These are phyloP conservation scores for Coriaria nepalensis DNA, from an alignment of 306 rosid species.

Conservation along the genomic window DNA sequence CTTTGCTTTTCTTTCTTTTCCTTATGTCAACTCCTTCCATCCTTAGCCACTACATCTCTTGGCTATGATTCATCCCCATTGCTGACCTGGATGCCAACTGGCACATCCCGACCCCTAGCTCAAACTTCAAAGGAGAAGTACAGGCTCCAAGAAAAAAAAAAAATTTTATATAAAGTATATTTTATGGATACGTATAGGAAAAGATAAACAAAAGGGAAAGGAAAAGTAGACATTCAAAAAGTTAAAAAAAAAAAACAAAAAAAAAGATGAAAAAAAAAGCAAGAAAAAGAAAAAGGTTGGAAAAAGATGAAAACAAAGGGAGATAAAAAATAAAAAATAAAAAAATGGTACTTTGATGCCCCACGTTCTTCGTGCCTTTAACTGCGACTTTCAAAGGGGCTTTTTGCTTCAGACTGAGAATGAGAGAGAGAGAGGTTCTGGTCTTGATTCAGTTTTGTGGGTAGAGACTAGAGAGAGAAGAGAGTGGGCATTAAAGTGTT, in stretches of 20 bases:
- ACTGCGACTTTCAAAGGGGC: conserved; percentile 11
- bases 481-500: neutral
- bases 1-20: neutral
- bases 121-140: neutral
- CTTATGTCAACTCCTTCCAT: conserved; percentile 17
- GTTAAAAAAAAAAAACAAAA: neutral
- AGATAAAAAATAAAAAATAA: conserved; percentile 2
- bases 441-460: neutral
- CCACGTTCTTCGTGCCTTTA: conserved; percentile 65
- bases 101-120: conserved; percentile 20
- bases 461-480: neutral
- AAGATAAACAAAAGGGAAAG: too few relatives aligned
- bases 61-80: conserved; percentile 10
- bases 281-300: neutral
- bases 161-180: neutral
- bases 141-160: too few relatives aligned
- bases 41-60: conserved; percentile 30
- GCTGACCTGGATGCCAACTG: conserved; percentile 40
- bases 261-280: neutral
- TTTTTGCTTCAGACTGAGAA: conserved; percentile 16
- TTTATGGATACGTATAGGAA: too few relatives aligned
- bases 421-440: neutral
- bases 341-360: conserved; percentile 38
- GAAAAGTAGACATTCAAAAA: too few relatives aligned
- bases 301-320: neutral